A percentile compares a stretch with the other conserved stretches of the same genome.
Evolutionary conservation across 345 rosid genomes (phyloP).

Genomic region (Boechera retrofracta): DNA sequence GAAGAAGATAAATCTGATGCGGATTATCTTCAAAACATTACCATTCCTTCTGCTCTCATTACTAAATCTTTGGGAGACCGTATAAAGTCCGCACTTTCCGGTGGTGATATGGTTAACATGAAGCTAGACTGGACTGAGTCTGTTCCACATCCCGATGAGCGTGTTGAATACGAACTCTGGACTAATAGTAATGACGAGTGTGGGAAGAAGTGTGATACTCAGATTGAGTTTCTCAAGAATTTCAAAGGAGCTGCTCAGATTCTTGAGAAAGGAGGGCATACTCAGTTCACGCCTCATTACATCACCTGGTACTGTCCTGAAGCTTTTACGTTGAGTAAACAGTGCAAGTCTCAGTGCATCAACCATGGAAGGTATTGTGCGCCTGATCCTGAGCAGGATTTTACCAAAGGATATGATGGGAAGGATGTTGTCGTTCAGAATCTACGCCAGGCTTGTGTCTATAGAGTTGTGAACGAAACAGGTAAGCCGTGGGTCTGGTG

Average conservation of each 20-base stretch:
- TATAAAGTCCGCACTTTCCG: conserved; percentile 51
- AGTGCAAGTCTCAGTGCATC: conserved; percentile 72
- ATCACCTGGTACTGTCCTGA: conserved; percentile 70
- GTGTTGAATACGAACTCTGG: conserved; percentile 69
- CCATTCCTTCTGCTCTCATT: conserved; percentile 64
- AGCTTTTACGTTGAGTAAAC: conserved; percentile 60
- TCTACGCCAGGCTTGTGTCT: conserved; percentile 61
- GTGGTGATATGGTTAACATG: conserved; percentile 55
- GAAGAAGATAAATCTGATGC: conserved; percentile 58
- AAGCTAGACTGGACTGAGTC: conserved; percentile 70
- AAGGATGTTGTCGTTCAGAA: conserved; percentile 68
- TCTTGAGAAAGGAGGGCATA: conserved; percentile 64
- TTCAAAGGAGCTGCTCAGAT: conserved; percentile 72
- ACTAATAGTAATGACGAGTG: conserved; percentile 67
- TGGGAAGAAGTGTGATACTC: conserved; percentile 62
- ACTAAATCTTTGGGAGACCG: conserved; percentile 55
- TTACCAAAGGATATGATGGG: conserved; percentile 64
- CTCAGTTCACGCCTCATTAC: conserved; percentile 66
- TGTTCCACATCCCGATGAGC: conserved; percentile 67
- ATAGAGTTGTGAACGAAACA: conserved; percentile 56
- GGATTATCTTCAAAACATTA: conserved; percentile 59
- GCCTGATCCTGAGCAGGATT: conserved; percentile 72
- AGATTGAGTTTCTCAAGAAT: conserved; percentile 63
- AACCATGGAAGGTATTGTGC: conserved; percentile 71
- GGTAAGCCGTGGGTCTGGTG: conserved; percentile 73